phyloP scores from a whole-genome alignment of 805 yeast genomes.

The Candida ficus region DNA sequence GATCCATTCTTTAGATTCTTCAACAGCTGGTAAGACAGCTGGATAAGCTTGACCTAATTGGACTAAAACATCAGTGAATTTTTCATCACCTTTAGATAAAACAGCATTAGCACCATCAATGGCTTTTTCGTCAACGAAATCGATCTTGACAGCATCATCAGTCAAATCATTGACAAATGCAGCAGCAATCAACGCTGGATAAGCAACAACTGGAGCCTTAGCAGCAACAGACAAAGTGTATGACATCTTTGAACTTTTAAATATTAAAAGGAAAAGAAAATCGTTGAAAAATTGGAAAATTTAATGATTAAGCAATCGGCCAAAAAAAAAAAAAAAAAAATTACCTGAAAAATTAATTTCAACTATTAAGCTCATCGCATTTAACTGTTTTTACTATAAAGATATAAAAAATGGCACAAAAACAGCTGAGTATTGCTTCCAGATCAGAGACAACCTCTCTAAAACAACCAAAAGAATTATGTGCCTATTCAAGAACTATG shows the following conservation, averaged over 20 bases:
- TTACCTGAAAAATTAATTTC: not conserved
- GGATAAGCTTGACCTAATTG: conserved; percentile 52
- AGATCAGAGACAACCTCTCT: conserved; percentile 63
- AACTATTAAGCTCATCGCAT: not conserved
- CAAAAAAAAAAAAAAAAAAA: not conserved
- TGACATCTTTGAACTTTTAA: conserved; percentile 26
- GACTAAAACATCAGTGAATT: conserved; percentile 34
- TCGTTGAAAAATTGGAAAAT: too few species aligned
- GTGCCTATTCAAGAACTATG: conserved; percentile 57
- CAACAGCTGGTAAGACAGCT: conserved; percentile 28
- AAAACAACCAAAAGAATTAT: conserved; percentile 81
- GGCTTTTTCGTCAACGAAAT: conserved; percentile 69
- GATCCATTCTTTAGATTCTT: conserved; percentile 55
- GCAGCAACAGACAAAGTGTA: conserved; percentile 63
- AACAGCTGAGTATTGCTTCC: conserved; percentile 28
- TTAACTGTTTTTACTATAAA: not conserved
- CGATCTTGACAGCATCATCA: conserved; percentile 50
- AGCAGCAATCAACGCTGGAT: conserved; percentile 73
- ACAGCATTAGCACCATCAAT: conserved; percentile 41
- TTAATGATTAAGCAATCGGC: too few species aligned
- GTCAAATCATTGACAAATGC: conserved; percentile 57
- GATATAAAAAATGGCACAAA: not conserved
- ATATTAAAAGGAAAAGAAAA: not conserved
- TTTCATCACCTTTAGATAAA: conserved; percentile 35
- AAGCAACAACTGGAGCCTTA: conserved; percentile 81